Base-by-base conservation (phyloP, 2,329 filamentous ascomycete genomes). In the Dryadomyces quercivorus region DNA sequence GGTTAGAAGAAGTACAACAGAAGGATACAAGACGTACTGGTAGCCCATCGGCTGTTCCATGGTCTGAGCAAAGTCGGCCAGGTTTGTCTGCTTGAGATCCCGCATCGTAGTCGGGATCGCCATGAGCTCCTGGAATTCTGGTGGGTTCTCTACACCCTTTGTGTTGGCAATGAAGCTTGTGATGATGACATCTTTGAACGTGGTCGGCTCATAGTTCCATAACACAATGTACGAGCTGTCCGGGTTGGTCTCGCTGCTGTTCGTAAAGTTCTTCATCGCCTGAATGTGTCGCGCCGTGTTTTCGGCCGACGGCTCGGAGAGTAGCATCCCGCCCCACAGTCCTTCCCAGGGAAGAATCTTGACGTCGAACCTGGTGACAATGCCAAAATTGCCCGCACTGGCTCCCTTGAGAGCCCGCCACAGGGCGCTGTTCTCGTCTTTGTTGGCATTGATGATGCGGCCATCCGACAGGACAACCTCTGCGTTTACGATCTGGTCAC, bases 381-480 rank as follows among this genome's bases (percentile, higher is more conserved):
- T 62, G 44, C 70, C 72, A 49, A 72, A 72, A 59, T 75, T 75
- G 59, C 64, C 69, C n/a, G 65, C 63, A n/a, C 50, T 45, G 9
- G 72, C 73, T 5, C 73, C 73, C 51, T 70, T 69, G 5, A 75
- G 63, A 1, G 71, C 72, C 7, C 51, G 46, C 48, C 58, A 61
- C 2, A 63, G 56, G 50, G 62, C 61, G 1, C 55, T 13, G 45
- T 55, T 31, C 15, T 63, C 53, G 0, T 60, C 51, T 2, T 57
- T 58, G 48, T 66, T 71, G 12, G 67, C 72, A 9, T 67, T 65
- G 26, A 73, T 61, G 49, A 75, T 65, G 6, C 55, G 45, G 2
- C 73, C 72, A 54, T 67, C 62, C 1, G 69, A 68, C 1, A 74
- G 66, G 3, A 76, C 71, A 26, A 75, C 65, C 56, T 74, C 65